Percentiles rank a stretch among this genome's conserved stretches.
Evolutionary conservation across 768 basidiomycete species (phyloP).

Genomic region (Trametes sanguinea): DNA sequence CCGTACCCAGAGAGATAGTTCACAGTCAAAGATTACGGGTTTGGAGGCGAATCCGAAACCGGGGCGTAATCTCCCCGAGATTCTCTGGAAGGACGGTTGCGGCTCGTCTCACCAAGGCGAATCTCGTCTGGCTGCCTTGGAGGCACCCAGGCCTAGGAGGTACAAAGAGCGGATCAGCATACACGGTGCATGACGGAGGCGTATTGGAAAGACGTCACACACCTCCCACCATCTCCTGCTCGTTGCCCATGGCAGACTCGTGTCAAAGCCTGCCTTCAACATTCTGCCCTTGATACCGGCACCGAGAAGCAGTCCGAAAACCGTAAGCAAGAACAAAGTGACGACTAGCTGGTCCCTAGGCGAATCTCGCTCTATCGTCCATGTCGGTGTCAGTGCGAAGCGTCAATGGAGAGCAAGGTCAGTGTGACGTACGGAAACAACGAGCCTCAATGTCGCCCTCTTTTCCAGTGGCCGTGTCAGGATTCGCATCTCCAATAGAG

Average conservation of each 20-base stretch:
- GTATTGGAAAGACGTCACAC: conserved; percentile 20
- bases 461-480: conserved; percentile 91
- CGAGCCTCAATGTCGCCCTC: conserved; percentile 95
- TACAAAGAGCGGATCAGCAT: conserved; percentile 11
- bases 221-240: conserved; percentile 87
- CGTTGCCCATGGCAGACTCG: conserved; percentile 61
- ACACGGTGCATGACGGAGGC: conserved; percentile 11
- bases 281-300: conserved; percentile 85
- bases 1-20: not conserved
- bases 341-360: conserved; percentile 95
- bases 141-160: conserved; percentile 48
- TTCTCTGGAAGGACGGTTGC: conserved; percentile 30
- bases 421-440: conserved; percentile 80
- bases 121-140: conserved; percentile 55
- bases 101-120: conserved; percentile 39
- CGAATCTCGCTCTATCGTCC: conserved; percentile 77
- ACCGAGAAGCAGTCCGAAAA: conserved; percentile 81
- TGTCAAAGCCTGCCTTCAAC: conserved; percentile 72
- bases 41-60: conserved; percentile 36
- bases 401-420: conserved; percentile 15
- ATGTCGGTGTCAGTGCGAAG: conserved; percentile 8
- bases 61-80: conserved; percentile 49
- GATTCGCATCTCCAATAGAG: conserved; percentile 81
- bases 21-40: conserved; percentile 3
- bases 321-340: conserved; percentile 84